These are phyloP conservation scores for Zizania palustris DNA, from an alignment of 202 grass and related monocot species.

Conservation along the genomic window DNA sequence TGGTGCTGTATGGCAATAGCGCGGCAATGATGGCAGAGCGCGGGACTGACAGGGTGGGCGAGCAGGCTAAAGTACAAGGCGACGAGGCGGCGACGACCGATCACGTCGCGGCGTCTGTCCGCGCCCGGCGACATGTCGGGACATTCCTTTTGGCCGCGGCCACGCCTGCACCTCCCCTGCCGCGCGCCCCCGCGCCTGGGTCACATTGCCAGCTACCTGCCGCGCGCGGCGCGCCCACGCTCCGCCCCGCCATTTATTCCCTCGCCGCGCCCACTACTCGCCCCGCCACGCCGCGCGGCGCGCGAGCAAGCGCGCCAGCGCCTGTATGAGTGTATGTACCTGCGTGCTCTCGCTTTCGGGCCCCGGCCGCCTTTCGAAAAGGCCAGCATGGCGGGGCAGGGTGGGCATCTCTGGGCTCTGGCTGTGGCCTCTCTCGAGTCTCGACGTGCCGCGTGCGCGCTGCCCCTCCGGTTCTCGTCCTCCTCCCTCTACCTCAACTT, in stretches of 20 bases:
- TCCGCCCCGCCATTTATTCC: too few species aligned
- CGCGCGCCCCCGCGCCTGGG: slow-evolving; percentile 27
- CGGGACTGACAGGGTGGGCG: not conserved
- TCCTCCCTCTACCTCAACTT: too few species aligned
- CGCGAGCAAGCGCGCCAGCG: not conserved
- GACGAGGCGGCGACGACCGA: slow-evolving; percentile 10
- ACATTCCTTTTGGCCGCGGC: slow-evolving; percentile 47
- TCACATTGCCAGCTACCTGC: too few species aligned
- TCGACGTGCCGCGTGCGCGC: slow-evolving; percentile 40
- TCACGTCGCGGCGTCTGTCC: slow-evolving; percentile 38
- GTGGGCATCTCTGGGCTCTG: slow-evolving; percentile 29
- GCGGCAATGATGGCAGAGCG: too few species aligned
- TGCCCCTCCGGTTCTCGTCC: too few species aligned
- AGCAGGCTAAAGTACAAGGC: not conserved
- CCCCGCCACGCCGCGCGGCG: too few species aligned
- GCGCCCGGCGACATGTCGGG: slow-evolving; percentile 48
- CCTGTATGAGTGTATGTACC: not conserved
- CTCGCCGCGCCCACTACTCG: too few species aligned
- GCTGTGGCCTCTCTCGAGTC: slow-evolving; percentile 40
- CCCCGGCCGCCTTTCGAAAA: slow-evolving; percentile 26
- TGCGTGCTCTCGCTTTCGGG: not conserved
- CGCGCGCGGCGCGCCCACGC: too few species aligned
- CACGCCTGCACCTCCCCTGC: not conserved
- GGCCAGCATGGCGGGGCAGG: not conserved
- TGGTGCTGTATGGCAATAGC: not conserved